Conservation (phyloP, 352 stramenopile genomes). For the Pythium biforme region DNA sequence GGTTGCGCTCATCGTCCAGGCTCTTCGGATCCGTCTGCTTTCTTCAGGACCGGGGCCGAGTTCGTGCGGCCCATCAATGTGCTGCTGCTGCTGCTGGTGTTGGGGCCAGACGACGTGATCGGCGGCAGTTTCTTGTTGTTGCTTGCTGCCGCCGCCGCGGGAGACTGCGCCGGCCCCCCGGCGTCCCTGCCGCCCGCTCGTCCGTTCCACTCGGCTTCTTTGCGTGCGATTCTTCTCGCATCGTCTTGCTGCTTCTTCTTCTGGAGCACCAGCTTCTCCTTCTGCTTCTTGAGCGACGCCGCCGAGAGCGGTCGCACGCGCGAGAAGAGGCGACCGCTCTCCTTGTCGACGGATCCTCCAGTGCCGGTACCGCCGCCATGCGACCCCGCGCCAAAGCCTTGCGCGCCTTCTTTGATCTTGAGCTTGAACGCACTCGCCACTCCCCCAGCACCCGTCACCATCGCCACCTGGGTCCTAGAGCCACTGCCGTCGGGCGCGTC, state of each 20-base stretch:
- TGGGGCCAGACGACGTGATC: slow-evolving; percentile 31
- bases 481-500: background rate
- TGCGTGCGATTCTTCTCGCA: slow-evolving; percentile 43
- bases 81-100: slow-evolving; percentile 3
- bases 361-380: background rate
- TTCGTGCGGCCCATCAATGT: slow-evolving; percentile 38
- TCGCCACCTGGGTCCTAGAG: background rate
- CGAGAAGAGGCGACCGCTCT: slow-evolving; percentile 65
- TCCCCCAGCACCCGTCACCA: background rate
- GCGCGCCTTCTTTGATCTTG: slow-evolving; percentile 44
- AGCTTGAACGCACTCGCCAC: slow-evolving; percentile 52
- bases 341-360: slow-evolving; percentile 37
- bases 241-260: slow-evolving; percentile 72
- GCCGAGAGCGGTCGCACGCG: slow-evolving; percentile 52
- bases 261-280: slow-evolving; percentile 57
- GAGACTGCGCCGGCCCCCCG: slow-evolving; percentile 13
- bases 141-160: background rate
- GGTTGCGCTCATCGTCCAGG: slow-evolving; percentile 8
- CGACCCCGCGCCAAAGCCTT: background rate
- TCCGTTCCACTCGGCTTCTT: slow-evolving; percentile 80
- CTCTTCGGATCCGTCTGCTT: slow-evolving; percentile 33
- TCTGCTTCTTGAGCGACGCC: slow-evolving; percentile 71
- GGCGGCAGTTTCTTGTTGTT: slow-evolving; percentile 66
- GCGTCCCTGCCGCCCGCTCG: slow-evolving; percentile 69
- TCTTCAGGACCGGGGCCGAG: slow-evolving; percentile 66